Conservation (phyloP, 768 basidiomycete genomes). For the Xerocomus spinulosus region DNA sequence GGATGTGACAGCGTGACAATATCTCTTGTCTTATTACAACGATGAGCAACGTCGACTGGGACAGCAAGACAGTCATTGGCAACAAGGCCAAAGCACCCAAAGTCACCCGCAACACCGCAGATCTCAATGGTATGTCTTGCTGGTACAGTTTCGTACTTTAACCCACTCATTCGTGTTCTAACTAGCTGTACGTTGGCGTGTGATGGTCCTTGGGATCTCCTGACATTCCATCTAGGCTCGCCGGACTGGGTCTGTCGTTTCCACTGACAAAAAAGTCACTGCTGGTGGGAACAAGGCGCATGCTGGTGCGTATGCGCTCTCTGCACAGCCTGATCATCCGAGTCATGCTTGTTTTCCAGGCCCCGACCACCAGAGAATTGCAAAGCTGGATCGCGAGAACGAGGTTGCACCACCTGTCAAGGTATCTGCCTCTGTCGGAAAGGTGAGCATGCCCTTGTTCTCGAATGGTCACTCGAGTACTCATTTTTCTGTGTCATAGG, state of each 20-base stretch:
- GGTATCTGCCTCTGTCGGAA: constrained; percentile 66
- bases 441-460: constrained; percentile 39
- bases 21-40: too few relatives aligned
- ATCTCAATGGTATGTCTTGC: constrained; percentile 43
- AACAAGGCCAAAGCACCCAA: constrained; percentile 57
- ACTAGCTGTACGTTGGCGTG: constrained; percentile 48
- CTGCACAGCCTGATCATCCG: not conserved
- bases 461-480: not conserved
- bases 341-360: constrained; percentile 40
- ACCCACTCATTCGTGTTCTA: constrained; percentile 13
- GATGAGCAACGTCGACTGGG: constrained; percentile 62
- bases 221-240: constrained; percentile 50
- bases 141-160: not conserved
- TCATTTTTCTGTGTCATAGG: constrained; percentile 44
- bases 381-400: constrained; percentile 91
- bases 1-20: not conserved
- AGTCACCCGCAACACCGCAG: constrained; percentile 59
- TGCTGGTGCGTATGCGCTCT: constrained; percentile 43
- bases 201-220: constrained; percentile 2
- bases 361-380: constrained; percentile 90
- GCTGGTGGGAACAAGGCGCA: constrained; percentile 73
- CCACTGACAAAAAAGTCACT: constrained; percentile 76
- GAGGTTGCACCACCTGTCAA: constrained; percentile 92
- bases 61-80: constrained; percentile 69
- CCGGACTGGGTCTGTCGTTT: constrained; percentile 68